A percentile compares a stretch with the other conserved stretches of the same genome.
These are phyloP conservation scores for Geotrichum siamense DNA, from an alignment of 1,139 yeast species.

Conservation along the genomic window DNA sequence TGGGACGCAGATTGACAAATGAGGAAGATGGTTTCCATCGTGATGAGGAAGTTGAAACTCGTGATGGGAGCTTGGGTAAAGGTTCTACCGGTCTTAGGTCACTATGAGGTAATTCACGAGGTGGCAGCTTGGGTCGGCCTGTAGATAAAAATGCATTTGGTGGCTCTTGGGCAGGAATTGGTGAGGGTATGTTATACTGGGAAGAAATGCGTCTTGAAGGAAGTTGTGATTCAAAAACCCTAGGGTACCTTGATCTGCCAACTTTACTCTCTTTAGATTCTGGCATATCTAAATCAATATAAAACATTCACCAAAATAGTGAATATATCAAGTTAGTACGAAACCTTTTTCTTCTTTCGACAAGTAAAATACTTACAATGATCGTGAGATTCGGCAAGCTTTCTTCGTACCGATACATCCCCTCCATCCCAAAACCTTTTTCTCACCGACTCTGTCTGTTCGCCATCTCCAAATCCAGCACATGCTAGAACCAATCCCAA, in stretches of 20 bases:
- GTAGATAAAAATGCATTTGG: background rate
- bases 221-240: conserved; percentile 1
- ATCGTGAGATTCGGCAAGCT: conserved; percentile 1
- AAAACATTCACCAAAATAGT: too few relatives aligned
- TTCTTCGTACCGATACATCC: conserved; percentile 2
- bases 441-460: background rate
- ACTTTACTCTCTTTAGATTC: background rate
- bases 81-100: background rate
- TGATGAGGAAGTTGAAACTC: background rate
- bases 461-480: conserved; percentile 4
- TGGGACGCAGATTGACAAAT: background rate
- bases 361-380: background rate
- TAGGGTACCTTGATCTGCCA: background rate
- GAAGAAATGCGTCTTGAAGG: conserved; percentile 1
- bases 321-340: too few relatives aligned
- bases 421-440: conserved; percentile 3
- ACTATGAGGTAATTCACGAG: background rate
- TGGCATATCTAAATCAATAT: background rate
- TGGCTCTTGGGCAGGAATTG: background rate
- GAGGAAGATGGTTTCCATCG: background rate
- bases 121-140: background rate
- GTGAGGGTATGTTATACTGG: background rate
- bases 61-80: background rate
- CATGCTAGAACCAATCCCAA: conserved; percentile 3
- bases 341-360: too few relatives aligned